Percentiles rank a stretch among this genome's conserved stretches.
Conservation (phyloP, 225 moss, liverwort and hornwort genomes). For the Rhytidiadelphus loreus region DNA sequence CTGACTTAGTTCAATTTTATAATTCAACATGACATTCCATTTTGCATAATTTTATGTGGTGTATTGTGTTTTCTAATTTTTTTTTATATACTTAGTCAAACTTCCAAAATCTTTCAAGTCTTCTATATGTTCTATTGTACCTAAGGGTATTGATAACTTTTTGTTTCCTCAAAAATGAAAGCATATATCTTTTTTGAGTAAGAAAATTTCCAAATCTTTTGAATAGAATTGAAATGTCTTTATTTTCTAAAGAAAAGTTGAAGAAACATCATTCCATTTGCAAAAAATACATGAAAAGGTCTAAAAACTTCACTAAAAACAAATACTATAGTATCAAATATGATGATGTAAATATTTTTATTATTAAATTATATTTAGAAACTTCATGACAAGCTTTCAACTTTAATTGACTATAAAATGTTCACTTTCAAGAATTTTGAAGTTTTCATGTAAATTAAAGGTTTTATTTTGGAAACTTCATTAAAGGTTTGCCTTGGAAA, state of each 20-base stretch:
- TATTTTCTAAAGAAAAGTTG: neutral
- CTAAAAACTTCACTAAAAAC: neutral
- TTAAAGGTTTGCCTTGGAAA: too few species aligned
- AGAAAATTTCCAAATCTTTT: neutral
- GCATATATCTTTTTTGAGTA: neutral
- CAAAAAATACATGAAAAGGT: neutral
- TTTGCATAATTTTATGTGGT: neutral
- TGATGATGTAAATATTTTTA: neutral
- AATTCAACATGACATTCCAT: accelerated
- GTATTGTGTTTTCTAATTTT: neutral
- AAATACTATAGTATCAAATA: neutral
- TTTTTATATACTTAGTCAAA: neutral
- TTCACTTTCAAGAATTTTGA: neutral
- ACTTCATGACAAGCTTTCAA: too few species aligned
- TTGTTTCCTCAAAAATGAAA: neutral
- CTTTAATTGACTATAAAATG: too few species aligned
- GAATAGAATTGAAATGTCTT: neutral
- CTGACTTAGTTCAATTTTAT: neutral
- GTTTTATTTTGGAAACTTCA: neutral
- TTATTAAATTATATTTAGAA: neutral
- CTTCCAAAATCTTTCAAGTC: neutral
- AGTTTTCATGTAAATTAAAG: neutral
- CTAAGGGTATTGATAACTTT: neutral
- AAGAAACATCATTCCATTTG: neutral
- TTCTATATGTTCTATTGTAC: neutral